These are phyloP conservation scores for Graphilbum fragrans DNA, from an alignment of 2,329 filamentous ascomycete species.

Conservation along the genomic window DNA sequence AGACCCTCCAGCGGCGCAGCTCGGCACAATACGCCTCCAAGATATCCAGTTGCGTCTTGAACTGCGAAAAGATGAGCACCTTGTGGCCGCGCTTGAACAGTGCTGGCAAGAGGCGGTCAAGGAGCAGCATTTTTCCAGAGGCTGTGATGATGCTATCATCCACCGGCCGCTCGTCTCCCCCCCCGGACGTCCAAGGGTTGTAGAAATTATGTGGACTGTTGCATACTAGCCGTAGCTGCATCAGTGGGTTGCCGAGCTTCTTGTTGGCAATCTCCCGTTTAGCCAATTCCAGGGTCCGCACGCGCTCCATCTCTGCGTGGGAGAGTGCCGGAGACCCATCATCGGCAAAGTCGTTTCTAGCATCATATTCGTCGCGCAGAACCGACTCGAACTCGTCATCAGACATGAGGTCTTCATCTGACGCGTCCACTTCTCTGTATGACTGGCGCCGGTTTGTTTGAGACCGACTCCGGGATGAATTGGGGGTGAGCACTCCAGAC, in stretches of 20 bases:
- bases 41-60: constrained; percentile 87
- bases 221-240: constrained; percentile 84
- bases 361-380: constrained; percentile 47
- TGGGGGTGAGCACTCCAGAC: constrained; percentile 9
- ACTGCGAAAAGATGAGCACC: constrained; percentile 91
- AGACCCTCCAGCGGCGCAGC: constrained; percentile 69
- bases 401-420: constrained; percentile 53
- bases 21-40: constrained; percentile 72
- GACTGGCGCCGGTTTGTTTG: constrained; percentile 31
- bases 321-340: constrained; percentile 12
- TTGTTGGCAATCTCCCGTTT: constrained; percentile 83
- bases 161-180: constrained; percentile 35
- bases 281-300: constrained; percentile 61
- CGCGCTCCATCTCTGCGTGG: constrained; percentile 52
- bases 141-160: constrained; percentile 77
- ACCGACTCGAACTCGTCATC: constrained; percentile 78
- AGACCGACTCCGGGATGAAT: constrained; percentile 29
- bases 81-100: constrained; percentile 72
- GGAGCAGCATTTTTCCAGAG: constrained; percentile 89
- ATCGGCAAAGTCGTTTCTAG: constrained; percentile 22
- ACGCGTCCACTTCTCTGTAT: constrained; percentile 45
- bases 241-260: constrained; percentile 84
- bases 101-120: constrained; percentile 71
- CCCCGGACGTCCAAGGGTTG: constrained; percentile 64
- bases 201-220: constrained; percentile 96